Evolutionary conservation across 306 rosid species (phyloP), one percentile per base, ranked within the genome.

Genomic region (Herpetospermum pedunculosum): DNA sequence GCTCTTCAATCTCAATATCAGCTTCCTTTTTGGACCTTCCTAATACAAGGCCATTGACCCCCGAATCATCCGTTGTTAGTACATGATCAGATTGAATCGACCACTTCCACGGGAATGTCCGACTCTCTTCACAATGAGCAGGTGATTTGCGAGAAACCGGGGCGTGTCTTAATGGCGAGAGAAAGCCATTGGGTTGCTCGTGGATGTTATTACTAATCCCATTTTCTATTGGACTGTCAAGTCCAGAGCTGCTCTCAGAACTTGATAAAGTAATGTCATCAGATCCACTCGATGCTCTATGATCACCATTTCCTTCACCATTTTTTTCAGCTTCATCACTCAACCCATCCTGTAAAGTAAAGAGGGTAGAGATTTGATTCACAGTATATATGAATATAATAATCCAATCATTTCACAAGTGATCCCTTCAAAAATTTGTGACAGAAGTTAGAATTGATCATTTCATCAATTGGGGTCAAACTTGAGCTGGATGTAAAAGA

Each of bases 211-310:
- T 85, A 77, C 85, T 85, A 69, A 63, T 67, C 37, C 88, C 90
- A 72, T 78, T 71, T 82, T 84, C 84, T 21, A 83, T 84, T 12
- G 99, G 90, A 77, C 90, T 91, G 59, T 88, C 88, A 18, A 89
- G 87, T 80, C 92, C 99, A 16, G 89, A 94, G 83, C 96, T 88
- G 74, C 96, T 89, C 80, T 94, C 99, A 2, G 97, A 89, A 73
- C 99, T 87, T 46, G 96, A 91, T 80, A 91, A 78, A 18, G 99
- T 94, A 57, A 87, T 81, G 80, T 94, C 99, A 11, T 94, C 99
- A 11, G 99, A 94, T 78, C 84, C 99, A 52, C 93, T 86, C 2
- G 97, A 91, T 72, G 89, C 89, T 82, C 91, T 85, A 72, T 78
- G 81, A 57, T 77, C 86, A 69, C 84, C 84, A 79, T 76, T 84